Conservation (phyloP, 2,329 filamentous ascomycete genomes). For the Cyphellophora europaea region DNA sequence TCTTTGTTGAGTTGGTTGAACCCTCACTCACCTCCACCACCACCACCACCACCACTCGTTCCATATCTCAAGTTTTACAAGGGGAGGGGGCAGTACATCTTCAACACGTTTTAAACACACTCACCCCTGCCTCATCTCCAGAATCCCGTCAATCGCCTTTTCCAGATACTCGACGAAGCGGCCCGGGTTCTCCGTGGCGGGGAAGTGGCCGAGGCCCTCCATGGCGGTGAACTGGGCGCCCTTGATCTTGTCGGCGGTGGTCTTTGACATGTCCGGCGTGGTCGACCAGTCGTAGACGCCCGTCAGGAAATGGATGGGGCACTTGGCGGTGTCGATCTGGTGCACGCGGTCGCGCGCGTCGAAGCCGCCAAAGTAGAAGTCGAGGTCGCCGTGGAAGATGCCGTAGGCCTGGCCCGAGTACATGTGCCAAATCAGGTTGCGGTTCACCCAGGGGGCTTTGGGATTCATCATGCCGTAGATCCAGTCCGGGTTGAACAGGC, state of each 20-base stretch:
- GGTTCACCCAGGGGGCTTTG: constrained; percentile 34
- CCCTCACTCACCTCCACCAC: too few relatives aligned
- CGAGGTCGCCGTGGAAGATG: constrained; percentile 42
- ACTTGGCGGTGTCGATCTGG: constrained; percentile 38
- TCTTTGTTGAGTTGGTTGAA: too few relatives aligned
- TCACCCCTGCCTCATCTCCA: too few relatives aligned
- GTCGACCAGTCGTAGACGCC: constrained; percentile 27
- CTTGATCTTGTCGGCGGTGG: constrained; percentile 38
- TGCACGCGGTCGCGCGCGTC: constrained; percentile 36
- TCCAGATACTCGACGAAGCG: constrained; percentile 29
- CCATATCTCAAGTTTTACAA: too few relatives aligned
- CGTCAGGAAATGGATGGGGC: constrained; percentile 42
- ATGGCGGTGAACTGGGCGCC: constrained; percentile 36
- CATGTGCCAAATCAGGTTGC: constrained; percentile 41
- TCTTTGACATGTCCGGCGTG: constrained; percentile 36
- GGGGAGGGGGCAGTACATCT: too few relatives aligned
- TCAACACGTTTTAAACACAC: too few relatives aligned
- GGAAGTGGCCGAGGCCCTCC: constrained; percentile 39
- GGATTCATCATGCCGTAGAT: constrained; percentile 42
- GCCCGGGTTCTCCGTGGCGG: constrained; percentile 35
- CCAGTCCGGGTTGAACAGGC: constrained; percentile 40
- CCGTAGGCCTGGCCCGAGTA: constrained; percentile 42
- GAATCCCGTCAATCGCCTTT: constrained; percentile 29
- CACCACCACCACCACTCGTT: too few relatives aligned
- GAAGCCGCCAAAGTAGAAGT: constrained; percentile 44